phyloP scores from a whole-genome alignment of 257 asterid genomes.

The Capsicum pubescens region DNA sequence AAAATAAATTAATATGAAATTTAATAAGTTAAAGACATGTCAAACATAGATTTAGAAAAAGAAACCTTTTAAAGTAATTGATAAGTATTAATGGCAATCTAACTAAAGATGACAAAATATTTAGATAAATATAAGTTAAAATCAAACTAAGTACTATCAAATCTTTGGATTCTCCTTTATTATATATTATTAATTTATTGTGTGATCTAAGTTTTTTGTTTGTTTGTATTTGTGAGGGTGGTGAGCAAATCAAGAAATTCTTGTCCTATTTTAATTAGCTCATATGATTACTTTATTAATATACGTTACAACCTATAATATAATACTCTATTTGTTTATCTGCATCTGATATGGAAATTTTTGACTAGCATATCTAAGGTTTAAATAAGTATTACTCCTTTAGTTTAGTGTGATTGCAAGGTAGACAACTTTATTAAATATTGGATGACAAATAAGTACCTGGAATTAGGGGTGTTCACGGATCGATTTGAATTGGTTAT shows the following conservation, averaged over 20 bases:
- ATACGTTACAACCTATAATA: background rate
- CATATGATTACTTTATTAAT: background rate
- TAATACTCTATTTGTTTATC: background rate
- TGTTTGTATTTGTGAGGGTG: background rate
- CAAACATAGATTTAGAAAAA: too few relatives aligned
- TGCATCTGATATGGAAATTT: background rate
- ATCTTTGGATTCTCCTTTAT: too few relatives aligned
- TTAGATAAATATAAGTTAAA: too few relatives aligned
- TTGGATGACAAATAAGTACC: background rate
- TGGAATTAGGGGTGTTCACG: too few relatives aligned
- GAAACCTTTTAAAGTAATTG: too few relatives aligned
- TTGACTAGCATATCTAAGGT: background rate
- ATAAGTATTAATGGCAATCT: too few relatives aligned
- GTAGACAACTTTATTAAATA: conserved; percentile 1
- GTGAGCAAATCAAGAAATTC: background rate
- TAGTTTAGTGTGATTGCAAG: background rate
- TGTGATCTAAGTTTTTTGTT: background rate
- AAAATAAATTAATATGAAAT: too few relatives aligned
- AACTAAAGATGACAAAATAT: too few relatives aligned
- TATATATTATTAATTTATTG: background rate
- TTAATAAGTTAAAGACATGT: too few relatives aligned
- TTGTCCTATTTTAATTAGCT: background rate
- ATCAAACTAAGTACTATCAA: too few relatives aligned
- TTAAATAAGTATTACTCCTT: background rate
- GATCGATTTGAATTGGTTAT: too few relatives aligned